Percentiles rank a stretch among this genome's conserved stretches.
Conservation (phyloP, 176 grass and related monocot species). For the Pontederia paniculata region DNA sequence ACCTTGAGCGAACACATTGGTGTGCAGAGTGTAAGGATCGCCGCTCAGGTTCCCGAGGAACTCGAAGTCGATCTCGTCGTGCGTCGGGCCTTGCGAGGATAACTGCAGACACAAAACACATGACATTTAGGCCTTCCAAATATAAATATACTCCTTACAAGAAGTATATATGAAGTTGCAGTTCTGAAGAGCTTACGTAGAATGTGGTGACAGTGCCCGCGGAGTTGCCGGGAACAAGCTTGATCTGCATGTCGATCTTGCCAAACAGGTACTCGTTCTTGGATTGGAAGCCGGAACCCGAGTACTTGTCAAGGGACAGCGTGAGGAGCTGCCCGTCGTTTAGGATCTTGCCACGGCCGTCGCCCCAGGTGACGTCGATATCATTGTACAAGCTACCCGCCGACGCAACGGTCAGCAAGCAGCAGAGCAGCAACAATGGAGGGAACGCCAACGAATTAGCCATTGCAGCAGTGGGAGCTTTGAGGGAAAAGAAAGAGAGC, state of each 20-base stretch:
- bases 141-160: too few relatives aligned
- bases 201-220: neutral
- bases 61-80: slow-evolving; percentile 91
- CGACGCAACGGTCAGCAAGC: neutral
- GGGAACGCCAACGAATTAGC: too few relatives aligned
- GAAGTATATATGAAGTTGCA: too few relatives aligned
- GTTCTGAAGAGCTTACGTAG: neutral
- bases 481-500: too few relatives aligned
- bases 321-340: neutral
- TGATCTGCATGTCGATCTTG: neutral
- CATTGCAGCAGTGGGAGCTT: too few relatives aligned
- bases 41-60: slow-evolving; percentile 54
- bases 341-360: neutral
- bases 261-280: neutral
- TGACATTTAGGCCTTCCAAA: too few relatives aligned
- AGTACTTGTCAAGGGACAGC: neutral
- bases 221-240: neutral
- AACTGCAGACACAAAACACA: slow-evolving; percentile 22
- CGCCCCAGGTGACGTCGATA: neutral
- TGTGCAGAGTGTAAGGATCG: slow-evolving; percentile 49
- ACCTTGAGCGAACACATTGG: slow-evolving; percentile 71
- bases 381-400: neutral
- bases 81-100: slow-evolving; percentile 41
- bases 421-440: too few relatives aligned
- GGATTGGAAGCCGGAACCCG: neutral